A percentile compares a stretch with the other conserved stretches of the same genome.
Conservation (phyloP, 2,329 filamentous ascomycete genomes). For the Neopestalotiopsis rosae region DNA sequence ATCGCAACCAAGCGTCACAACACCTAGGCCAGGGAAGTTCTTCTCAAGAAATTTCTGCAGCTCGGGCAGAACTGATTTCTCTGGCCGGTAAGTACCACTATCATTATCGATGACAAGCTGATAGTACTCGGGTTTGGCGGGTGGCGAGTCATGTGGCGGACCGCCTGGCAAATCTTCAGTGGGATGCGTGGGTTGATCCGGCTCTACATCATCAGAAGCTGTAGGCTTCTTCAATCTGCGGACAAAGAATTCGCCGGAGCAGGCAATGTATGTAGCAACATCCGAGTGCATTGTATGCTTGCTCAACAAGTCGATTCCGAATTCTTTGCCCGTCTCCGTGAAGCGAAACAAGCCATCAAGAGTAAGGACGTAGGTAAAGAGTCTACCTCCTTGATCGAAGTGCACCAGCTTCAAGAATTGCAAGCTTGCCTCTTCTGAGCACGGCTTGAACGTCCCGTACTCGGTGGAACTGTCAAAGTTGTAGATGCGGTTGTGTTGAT, state of each 20-base stretch:
- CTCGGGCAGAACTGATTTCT: slow-evolving; percentile 74
- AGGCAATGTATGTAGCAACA: slow-evolving; percentile 89
- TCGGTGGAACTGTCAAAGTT: slow-evolving; percentile 82
- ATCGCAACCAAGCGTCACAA: slow-evolving; percentile 79
- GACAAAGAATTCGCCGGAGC: slow-evolving; percentile 91
- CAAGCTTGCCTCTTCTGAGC: slow-evolving; percentile 72
- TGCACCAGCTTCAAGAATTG: slow-evolving; percentile 88
- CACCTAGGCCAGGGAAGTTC: slow-evolving; percentile 79
- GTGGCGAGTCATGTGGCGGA: slow-evolving; percentile 49
- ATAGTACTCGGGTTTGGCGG: slow-evolving; percentile 64
- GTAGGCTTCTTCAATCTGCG: slow-evolving; percentile 64
- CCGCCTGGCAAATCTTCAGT: slow-evolving; percentile 52
- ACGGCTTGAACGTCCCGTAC: slow-evolving; percentile 70
- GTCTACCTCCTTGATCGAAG: slow-evolving; percentile 81
- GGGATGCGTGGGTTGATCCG: slow-evolving; percentile 56
- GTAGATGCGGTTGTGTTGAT: slow-evolving; percentile 89
- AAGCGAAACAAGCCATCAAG: slow-evolving; percentile 87
- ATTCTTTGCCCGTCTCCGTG: slow-evolving; percentile 94
- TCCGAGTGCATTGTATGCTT: slow-evolving; percentile 98
- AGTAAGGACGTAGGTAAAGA: slow-evolving; percentile 92
- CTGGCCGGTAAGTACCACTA: slow-evolving; percentile 89
- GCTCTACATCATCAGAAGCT: slow-evolving; percentile 47
- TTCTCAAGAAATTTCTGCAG: slow-evolving; percentile 72
- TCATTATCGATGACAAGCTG: slow-evolving; percentile 95
- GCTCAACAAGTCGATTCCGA: slow-evolving; percentile 88